These are phyloP conservation scores for Metschnikowia lachancei DNA, from an alignment of 805 yeast species.

Conservation along the genomic window DNA sequence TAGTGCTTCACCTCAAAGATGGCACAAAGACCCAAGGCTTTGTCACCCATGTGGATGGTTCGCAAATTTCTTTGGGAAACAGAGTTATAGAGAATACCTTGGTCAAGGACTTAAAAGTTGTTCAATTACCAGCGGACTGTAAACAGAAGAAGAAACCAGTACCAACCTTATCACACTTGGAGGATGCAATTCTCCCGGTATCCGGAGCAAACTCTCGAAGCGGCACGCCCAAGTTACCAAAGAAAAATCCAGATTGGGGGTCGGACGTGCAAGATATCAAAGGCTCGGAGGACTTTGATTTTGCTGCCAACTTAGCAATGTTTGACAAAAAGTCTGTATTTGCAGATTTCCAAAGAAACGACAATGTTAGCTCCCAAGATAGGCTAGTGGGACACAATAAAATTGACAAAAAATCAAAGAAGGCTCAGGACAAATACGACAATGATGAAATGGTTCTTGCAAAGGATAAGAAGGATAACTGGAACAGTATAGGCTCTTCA, in stretches of 20 bases:
- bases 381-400: conserved; percentile 78
- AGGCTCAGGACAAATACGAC: conserved; percentile 50
- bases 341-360: conserved; percentile 67
- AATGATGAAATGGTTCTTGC: conserved; percentile 74
- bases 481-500: conserved; percentile 47
- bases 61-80: conserved; percentile 27
- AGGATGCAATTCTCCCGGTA: conserved; percentile 30
- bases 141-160: conserved; percentile 15
- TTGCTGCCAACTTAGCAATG: conserved; percentile 73
- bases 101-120: conserved; percentile 55
- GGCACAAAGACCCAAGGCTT: conserved; percentile 36
- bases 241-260: conserved; percentile 44
- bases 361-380: conserved; percentile 54
- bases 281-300: conserved; percentile 69
- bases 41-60: conserved; percentile 33
- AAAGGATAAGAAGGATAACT: conserved; percentile 40
- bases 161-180: conserved; percentile 14
- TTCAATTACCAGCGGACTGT: conserved; percentile 45
- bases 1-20: conserved; percentile 37
- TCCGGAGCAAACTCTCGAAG: conserved; percentile 12
- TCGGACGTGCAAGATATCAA: conserved; percentile 47
- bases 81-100: conserved; percentile 31
- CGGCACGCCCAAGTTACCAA: conserved; percentile 15
- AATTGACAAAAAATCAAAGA: conserved; percentile 40
- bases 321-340: conserved; percentile 81